phyloP scores from a whole-genome alignment of 148 eudicot genomes.

The Fagopyrum homotropicum region DNA sequence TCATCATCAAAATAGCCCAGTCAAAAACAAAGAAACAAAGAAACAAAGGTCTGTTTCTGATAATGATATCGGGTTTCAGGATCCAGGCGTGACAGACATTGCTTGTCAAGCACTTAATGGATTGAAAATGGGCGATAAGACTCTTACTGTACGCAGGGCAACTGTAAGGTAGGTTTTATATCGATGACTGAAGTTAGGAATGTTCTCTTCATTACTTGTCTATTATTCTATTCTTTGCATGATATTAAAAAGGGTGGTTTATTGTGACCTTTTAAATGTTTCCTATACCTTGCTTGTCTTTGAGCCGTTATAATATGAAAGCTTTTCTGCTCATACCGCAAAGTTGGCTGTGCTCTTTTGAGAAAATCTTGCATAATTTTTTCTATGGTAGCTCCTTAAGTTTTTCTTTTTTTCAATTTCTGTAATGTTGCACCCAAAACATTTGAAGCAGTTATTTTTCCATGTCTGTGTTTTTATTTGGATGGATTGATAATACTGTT shows the following conservation, averaged over 20 bases:
- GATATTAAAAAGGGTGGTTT: not conserved
- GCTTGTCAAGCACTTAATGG: slow-evolving; percentile 98
- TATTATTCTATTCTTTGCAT: not conserved
- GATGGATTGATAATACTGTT: not conserved
- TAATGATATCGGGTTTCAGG: slow-evolving; percentile 29
- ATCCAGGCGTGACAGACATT: slow-evolving; percentile 75
- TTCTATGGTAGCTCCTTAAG: not conserved
- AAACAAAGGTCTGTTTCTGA: not conserved
- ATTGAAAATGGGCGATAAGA: slow-evolving; percentile 94
- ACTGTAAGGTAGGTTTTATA: slow-evolving; percentile 51
- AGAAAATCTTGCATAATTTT: not conserved
- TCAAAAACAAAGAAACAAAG: not conserved
- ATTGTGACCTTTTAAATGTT: not conserved
- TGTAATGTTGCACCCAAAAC: not conserved
- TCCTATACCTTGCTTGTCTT: not conserved
- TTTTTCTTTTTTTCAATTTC: not conserved
- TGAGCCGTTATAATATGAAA: not conserved
- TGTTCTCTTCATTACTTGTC: not conserved
- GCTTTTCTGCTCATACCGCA: not conserved
- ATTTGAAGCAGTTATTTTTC: not conserved
- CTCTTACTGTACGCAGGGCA: slow-evolving; percentile 86
- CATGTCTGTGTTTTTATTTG: not conserved
- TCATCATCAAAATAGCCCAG: not conserved
- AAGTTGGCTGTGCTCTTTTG: not conserved
- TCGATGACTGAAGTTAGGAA: not conserved